Percentiles rank a stretch among this genome's conserved stretches.
These are phyloP conservation scores for Grifola frondosa DNA, from an alignment of 1,284 basidiomycete genomes.

Conservation along the genomic window DNA sequence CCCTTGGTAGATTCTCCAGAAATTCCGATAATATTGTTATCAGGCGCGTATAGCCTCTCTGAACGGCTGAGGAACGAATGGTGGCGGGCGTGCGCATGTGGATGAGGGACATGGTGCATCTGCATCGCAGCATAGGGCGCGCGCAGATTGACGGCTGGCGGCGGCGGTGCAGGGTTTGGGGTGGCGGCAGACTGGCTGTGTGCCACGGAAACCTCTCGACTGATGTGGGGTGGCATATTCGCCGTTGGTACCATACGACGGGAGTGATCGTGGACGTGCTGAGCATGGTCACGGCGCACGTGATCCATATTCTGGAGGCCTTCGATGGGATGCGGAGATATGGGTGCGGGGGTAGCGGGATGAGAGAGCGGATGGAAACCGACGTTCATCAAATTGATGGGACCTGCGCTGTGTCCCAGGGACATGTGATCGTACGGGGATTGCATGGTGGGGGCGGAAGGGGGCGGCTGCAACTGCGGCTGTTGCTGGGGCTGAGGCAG, in stretches of 20 bases:
- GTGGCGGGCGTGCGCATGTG: constrained; percentile 70
- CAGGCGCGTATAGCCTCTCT: constrained; percentile 42
- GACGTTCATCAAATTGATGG: constrained; percentile 28
- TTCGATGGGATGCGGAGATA: constrained; percentile 20
- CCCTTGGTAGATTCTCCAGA: constrained; percentile 31
- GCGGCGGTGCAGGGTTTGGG: constrained; percentile 10
- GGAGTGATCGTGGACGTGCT: constrained; percentile 13
- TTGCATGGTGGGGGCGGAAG: constrained; percentile 18
- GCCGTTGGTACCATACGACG: constrained; percentile 6
- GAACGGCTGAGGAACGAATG: constrained; percentile 47
- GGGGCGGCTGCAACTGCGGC: constrained; percentile 15
- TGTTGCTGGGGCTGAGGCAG: constrained; percentile 18
- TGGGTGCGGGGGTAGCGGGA: constrained; percentile 25
- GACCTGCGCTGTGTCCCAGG: constrained; percentile 21
- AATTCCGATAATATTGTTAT: constrained; percentile 31
- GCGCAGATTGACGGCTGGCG: constrained; percentile 41
- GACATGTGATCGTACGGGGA: constrained; percentile 22
- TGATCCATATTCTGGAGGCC: constrained; percentile 2
- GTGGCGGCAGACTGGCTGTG: constrained; percentile 8
- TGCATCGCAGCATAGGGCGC: constrained; percentile 49
- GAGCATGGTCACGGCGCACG: neutral
- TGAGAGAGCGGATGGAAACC: constrained; percentile 30
- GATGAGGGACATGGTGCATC: constrained; percentile 77
- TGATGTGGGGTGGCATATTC: constrained; percentile 1
- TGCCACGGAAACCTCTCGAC: constrained; percentile 9